A percentile compares a stretch with the other conserved stretches of the same genome.
phyloP scores from a whole-genome alignment of 1,284 basidiomycete genomes.

The Pseudozyma sp. region DNA sequence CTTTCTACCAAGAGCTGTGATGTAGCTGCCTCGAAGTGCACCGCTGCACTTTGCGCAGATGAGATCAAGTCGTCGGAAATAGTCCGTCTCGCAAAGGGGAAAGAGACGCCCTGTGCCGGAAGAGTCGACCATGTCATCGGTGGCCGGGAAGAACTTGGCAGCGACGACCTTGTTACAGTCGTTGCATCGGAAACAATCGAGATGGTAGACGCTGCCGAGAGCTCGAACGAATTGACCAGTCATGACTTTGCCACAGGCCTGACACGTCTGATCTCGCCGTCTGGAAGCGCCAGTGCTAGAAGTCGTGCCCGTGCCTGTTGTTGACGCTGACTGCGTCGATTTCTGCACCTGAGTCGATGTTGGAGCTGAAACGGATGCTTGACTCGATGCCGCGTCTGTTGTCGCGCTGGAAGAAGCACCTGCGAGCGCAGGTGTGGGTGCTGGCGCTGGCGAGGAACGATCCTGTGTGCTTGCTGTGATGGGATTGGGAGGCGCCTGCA shows the following conservation, averaged over 20 bases:
- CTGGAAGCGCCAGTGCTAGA: constrained; percentile 12
- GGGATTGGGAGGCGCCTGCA: constrained; percentile 27
- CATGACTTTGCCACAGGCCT: constrained; percentile 71
- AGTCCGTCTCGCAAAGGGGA: constrained; percentile 87
- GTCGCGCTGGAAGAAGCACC: not conserved
- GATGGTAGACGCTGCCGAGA: constrained; percentile 90
- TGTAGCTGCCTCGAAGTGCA: constrained; percentile 95
- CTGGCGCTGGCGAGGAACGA: constrained; percentile 7
- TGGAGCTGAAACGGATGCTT: not conserved
- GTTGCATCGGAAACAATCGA: constrained; percentile 92
- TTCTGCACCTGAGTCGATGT: not conserved
- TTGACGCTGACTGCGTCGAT: not conserved
- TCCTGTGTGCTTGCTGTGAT: constrained; percentile 8
- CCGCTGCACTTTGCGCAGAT: constrained; percentile 96
- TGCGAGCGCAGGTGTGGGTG: not conserved
- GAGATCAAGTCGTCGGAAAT: constrained; percentile 93
- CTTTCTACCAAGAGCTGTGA: constrained; percentile 99
- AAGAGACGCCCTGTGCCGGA: constrained; percentile 56
- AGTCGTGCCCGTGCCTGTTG: constrained; percentile 10
- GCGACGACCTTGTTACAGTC: constrained; percentile 97
- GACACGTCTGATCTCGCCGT: constrained; percentile 60
- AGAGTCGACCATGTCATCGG: constrained; percentile 77
- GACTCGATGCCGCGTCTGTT: not conserved
- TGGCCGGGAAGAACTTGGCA: constrained; percentile 92
- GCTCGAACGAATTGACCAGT: constrained; percentile 96